Conservation (phyloP, 2,329 filamentous ascomycete species). For the Alternaria longipes region DNA sequence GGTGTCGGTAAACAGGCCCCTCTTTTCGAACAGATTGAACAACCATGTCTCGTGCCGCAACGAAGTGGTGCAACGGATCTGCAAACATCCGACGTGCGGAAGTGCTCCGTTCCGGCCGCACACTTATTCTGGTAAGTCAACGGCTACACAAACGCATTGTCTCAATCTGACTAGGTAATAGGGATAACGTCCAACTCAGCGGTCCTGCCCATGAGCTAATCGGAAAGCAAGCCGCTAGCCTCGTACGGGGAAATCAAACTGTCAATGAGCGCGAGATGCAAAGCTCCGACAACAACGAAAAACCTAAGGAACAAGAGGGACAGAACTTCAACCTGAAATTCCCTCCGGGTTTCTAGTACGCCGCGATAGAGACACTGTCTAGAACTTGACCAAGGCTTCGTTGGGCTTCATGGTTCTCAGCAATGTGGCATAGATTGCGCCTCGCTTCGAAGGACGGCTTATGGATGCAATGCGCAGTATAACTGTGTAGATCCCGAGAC, state of each 20-base stretch:
- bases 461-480: constrained; percentile 11
- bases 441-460: constrained; percentile 2
- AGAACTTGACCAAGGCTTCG: constrained; percentile 25
- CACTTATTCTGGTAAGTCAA: constrained; percentile 49
- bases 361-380: constrained; percentile 24
- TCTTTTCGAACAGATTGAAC: constrained; percentile 45
- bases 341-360: constrained; percentile 44
- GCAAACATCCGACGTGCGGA: constrained; percentile 41
- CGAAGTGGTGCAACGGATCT: constrained; percentile 23
- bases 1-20: constrained; percentile 44
- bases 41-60: constrained; percentile 43
- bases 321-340: constrained; percentile 41
- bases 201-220: constrained; percentile 49
- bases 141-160: constrained; percentile 43
- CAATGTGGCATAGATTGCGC: constrained; percentile 13
- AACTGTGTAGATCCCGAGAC: constrained; percentile 29
- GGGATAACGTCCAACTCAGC: constrained; percentile 49
- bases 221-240: constrained; percentile 45
- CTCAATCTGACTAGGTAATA: constrained; percentile 40
- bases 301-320: constrained; percentile 23
- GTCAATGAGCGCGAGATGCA: constrained; percentile 38
- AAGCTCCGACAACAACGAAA: constrained; percentile 25
- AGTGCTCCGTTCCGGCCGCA: constrained; percentile 42
- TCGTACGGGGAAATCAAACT: constrained; percentile 44
- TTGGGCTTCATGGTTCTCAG: not conserved